Conservation (phyloP, 1,284 basidiomycete species). For the Laetiporus sulphureus region DNA sequence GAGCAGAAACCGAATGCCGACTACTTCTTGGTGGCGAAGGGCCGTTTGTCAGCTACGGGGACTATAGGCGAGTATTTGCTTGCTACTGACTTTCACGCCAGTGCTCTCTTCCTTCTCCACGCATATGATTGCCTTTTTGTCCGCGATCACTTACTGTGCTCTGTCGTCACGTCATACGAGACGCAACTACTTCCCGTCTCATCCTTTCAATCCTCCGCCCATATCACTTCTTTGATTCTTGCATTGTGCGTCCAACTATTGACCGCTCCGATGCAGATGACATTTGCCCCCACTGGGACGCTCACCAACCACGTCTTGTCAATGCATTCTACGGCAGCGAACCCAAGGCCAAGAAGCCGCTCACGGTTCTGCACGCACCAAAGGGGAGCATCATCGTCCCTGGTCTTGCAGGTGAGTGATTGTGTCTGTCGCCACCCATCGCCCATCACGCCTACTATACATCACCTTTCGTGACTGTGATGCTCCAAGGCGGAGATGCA, state of each 20-base stretch:
- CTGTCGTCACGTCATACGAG: not conserved
- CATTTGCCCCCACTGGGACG: conserved; percentile 22
- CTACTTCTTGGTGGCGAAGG: conserved; percentile 61
- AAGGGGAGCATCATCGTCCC: conserved; percentile 53
- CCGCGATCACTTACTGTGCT: not conserved
- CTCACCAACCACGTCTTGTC: conserved; percentile 22
- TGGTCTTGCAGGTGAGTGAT: conserved; percentile 59
- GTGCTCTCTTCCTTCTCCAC: not conserved
- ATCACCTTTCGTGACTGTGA: too few species aligned
- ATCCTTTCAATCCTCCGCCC: too few species aligned
- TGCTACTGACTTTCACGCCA: conserved; percentile 21
- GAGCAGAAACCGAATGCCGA: conserved; percentile 32
- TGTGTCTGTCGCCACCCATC: not conserved
- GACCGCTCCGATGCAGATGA: conserved; percentile 15
- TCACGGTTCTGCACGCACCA: conserved; percentile 37
- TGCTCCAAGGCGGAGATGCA: too few species aligned
- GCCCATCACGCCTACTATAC: too few species aligned
- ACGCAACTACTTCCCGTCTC: too few species aligned
- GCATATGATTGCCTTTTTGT: conserved; percentile 1
- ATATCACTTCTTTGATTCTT: not conserved
- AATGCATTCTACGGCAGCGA: conserved; percentile 26
- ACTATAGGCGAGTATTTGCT: too few species aligned
- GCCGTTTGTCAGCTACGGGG: conserved; percentile 51
- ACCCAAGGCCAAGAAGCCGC: conserved; percentile 25
- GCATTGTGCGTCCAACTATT: not conserved